phyloP scores from a whole-genome alignment of 2,329 filamentous ascomycete species.

The Emericellopsis atlantica region DNA sequence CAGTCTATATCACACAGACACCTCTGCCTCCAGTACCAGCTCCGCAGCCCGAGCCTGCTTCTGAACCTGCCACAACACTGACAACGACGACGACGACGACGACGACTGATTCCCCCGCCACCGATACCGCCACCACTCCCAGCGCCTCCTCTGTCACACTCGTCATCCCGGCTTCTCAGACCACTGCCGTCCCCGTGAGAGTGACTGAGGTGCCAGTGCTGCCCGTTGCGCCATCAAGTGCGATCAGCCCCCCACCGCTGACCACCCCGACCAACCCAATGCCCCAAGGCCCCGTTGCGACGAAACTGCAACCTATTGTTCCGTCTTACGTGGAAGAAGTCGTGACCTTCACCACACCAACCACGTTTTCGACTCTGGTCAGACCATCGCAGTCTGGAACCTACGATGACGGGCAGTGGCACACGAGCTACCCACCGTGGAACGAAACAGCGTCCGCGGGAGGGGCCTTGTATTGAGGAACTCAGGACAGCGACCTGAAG shows the following conservation, averaged over 20 bases:
- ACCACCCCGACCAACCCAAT: no score
- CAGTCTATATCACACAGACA: constrained; percentile 14
- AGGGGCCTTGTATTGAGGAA: not conserved
- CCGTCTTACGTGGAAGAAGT: no score
- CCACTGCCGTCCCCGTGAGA: no score
- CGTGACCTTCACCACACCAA: no score
- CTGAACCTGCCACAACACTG: not conserved
- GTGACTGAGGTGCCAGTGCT: constrained; percentile 1
- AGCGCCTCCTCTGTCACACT: no score
- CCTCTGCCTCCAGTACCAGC: constrained; percentile 4
- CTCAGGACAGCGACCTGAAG: not conserved
- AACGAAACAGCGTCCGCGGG: constrained; percentile 18
- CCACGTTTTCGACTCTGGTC: constrained; percentile 5
- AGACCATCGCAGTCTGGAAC: constrained; percentile 12
- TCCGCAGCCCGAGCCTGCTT: constrained; percentile 1
- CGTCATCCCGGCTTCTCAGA: no score
- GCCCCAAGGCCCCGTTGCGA: no score
- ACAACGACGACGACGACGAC: constrained; percentile 5
- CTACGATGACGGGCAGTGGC: constrained; percentile 31
- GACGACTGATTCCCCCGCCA: no score
- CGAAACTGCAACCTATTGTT: no score
- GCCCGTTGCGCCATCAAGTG: no score
- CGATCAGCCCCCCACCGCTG: no score
- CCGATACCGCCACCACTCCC: no score
- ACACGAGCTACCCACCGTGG: constrained; percentile 30